Base-by-base conservation (phyloP, 2,329 filamentous ascomycete genomes). In the Alternaria viburni region DNA sequence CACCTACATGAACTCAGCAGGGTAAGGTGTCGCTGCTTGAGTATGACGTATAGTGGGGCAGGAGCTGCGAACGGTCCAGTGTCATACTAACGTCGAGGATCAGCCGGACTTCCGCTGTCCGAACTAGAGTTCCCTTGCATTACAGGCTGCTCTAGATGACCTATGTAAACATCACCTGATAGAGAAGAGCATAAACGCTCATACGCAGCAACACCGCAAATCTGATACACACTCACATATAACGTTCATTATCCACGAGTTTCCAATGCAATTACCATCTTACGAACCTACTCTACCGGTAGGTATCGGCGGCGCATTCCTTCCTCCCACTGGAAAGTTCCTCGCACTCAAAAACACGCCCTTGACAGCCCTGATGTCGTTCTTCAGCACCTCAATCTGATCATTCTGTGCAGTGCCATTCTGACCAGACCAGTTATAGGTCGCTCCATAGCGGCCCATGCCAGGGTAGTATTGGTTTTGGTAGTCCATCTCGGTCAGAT, bases 351-450 rank as follows among this genome's bases (percentile, higher is more conserved):
- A 79, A 69, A 96, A 82, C 11, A 93, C 87, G 1, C 92, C 92
- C 82, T 96, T 96, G 45, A 96, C 87, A 60, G 91, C 86, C 67
- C 92, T 83, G 55, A 96, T 94, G 65, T 90, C 91, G 67, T 88
- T 88, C 81, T 91, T 92, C 19, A 92, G 84, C 74, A 87, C 88
- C 66, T 88, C 88, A 71, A 93, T 89, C 79, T 92, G 90, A 78
- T 95, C 91, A 25, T 86, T 83, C 68, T 86, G 84, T 65, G 89
- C 86, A 28, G 86, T 59, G 19, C 23, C 21, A 17, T 86, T 70
- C 88, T 88, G 54, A 6, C 75, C 75, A 46, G 67, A 61, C 45
- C 71, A 72, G 57, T 79, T 79, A 10, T 79, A 68, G 77, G 41
- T 59, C 19, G 59, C 52, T 12, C 59, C 59, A 17, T 49, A 62